Conservation (phyloP, 2,329 filamentous ascomycete genomes). For the Huntiella omanensis region DNA sequence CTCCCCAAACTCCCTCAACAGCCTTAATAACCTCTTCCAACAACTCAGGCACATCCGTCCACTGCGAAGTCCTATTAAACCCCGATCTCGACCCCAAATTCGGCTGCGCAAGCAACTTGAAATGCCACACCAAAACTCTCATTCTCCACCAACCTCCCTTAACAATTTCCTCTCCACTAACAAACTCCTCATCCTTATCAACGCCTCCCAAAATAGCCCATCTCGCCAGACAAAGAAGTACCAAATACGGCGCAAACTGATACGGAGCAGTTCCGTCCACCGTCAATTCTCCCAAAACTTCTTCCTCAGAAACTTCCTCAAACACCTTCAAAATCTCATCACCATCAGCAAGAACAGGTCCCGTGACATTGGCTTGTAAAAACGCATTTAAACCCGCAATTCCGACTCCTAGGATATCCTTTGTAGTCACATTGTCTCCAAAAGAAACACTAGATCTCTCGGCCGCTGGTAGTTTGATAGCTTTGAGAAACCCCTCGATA, state of each 20-base stretch:
- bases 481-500: neutral
- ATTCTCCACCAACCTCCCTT: constrained; percentile 41
- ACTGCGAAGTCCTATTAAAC: constrained; percentile 36
- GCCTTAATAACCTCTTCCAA: constrained; percentile 28
- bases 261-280: constrained; percentile 80
- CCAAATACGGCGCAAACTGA: constrained; percentile 61
- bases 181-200: constrained; percentile 22
- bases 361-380: constrained; percentile 73
- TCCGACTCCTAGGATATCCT: constrained; percentile 31
- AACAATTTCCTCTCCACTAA: constrained; percentile 18
- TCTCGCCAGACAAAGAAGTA: constrained; percentile 60
- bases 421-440: neutral
- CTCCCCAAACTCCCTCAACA: constrained; percentile 23
- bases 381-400: constrained; percentile 59
- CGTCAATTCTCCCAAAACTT: constrained; percentile 34
- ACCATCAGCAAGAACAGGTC: constrained; percentile 37
- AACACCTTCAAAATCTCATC: constrained; percentile 37
- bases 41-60: constrained; percentile 39
- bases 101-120: constrained; percentile 39
- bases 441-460: too few relatives aligned
- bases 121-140: constrained; percentile 53
- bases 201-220: constrained; percentile 11
- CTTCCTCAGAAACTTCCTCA: neutral
- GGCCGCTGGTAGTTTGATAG: neutral
- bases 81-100: constrained; percentile 33